phyloP scores from a whole-genome alignment of 257 asterid species.

The Pogostemon cablin region DNA sequence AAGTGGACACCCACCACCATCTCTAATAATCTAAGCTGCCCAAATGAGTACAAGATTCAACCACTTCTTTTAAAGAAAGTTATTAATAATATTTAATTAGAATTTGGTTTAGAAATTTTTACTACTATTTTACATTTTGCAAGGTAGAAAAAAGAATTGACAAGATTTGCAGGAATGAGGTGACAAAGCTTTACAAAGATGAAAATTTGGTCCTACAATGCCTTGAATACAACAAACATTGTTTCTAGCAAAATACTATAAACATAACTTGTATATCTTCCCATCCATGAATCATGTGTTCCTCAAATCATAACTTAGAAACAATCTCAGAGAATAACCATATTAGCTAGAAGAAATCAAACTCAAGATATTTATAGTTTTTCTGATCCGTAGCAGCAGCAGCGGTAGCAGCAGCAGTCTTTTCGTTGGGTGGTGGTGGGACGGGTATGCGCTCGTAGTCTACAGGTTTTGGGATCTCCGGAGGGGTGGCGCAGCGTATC shows the following conservation, averaged over 20 bases:
- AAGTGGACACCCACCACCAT: constrained; percentile 49
- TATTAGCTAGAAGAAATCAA: constrained; percentile 53
- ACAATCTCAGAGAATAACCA: background rate
- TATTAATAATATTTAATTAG: no score
- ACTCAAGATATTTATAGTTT: constrained; percentile 52
- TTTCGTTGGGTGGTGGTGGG: constrained; percentile 35
- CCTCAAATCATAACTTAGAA: constrained; percentile 23
- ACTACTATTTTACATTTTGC: no score
- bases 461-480: constrained; percentile 55
- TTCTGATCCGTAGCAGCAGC: constrained; percentile 39
- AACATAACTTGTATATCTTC: constrained; percentile 5
- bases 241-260: constrained; percentile 26
- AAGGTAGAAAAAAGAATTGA: background rate
- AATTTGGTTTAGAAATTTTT: no score
- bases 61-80: background rate
- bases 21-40: background rate
- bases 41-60: background rate
- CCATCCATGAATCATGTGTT: constrained; percentile 11
- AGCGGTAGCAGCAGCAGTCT: constrained; percentile 23
- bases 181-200: constrained; percentile 27
- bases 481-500: constrained; percentile 69
- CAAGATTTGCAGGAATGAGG: constrained; percentile 3
- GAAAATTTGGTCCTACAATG: constrained; percentile 35
- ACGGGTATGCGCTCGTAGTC: constrained; percentile 46
- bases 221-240: constrained; percentile 26